phyloP scores from a whole-genome alignment of 345 rosid species.

The Rhizophora apiculata region DNA sequence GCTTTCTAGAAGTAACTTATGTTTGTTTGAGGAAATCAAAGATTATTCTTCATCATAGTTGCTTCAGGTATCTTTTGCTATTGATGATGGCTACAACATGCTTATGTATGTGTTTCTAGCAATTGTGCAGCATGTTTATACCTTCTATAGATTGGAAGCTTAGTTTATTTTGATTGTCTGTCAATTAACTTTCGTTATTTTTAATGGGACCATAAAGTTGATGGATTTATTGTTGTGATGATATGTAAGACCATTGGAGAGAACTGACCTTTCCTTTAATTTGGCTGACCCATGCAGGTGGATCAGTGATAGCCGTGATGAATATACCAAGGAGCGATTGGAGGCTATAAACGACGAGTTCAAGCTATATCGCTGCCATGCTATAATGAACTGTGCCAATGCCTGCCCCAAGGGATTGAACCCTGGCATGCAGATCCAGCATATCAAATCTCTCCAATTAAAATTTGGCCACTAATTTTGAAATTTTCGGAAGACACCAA shows the following conservation, averaged over 20 bases:
- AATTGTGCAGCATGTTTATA: background rate
- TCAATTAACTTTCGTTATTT: no score
- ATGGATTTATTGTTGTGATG: no score
- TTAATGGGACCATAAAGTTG: no score
- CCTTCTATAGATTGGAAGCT: background rate
- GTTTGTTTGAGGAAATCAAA: no score
- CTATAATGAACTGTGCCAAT: constrained; percentile 91
- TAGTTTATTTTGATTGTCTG: no score
- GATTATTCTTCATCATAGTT: no score
- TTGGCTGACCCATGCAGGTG: constrained; percentile 55
- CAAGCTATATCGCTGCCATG: constrained; percentile 94
- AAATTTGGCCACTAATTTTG: constrained; percentile 15
- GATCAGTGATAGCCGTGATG: constrained; percentile 97
- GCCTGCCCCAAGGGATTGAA: constrained; percentile 98
- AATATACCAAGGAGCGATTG: constrained; percentile 73
- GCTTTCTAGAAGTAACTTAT: no score
- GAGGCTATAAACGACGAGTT: constrained; percentile 87
- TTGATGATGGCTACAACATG: background rate
- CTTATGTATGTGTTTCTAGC: background rate
- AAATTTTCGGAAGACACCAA: background rate
- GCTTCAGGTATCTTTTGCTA: background rate
- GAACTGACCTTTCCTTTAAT: background rate
- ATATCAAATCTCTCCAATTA: constrained; percentile 76
- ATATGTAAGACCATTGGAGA: background rate
- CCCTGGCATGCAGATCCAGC: constrained; percentile 83